phyloP scores from a whole-genome alignment of 2,329 filamentous ascomycete genomes.

The Biscogniauxia marginata region DNA sequence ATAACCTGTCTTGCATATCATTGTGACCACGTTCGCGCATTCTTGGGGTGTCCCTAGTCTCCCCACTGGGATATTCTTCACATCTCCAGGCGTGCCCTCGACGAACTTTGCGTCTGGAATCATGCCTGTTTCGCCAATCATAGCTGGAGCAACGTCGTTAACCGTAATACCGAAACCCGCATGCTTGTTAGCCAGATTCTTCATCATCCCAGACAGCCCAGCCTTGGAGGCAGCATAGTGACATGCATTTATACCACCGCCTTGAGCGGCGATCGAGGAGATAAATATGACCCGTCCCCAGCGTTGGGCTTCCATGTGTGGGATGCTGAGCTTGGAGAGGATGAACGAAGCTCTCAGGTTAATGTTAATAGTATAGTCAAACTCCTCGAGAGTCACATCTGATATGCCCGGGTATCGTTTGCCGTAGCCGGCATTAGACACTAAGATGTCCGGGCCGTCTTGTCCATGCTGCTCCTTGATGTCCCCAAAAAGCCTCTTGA shows the following conservation, averaged over 20 bases:
- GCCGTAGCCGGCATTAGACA: slow-evolving; percentile 66
- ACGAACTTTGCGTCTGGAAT: slow-evolving; percentile 54
- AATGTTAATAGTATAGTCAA: slow-evolving; percentile 60
- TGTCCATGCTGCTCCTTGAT: slow-evolving; percentile 52
- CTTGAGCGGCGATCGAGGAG: slow-evolving; percentile 61
- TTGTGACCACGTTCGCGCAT: slow-evolving; percentile 59
- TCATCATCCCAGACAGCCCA: slow-evolving; percentile 64
- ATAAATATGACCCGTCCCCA: slow-evolving; percentile 67
- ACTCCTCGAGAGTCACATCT: slow-evolving; percentile 63
- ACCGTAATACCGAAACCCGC: slow-evolving; percentile 62
- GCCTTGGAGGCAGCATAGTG: slow-evolving; percentile 61
- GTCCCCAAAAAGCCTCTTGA: slow-evolving; percentile 53
- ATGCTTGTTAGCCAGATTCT: slow-evolving; percentile 58
- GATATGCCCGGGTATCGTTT: slow-evolving; percentile 55
- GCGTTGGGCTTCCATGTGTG: slow-evolving; percentile 56
- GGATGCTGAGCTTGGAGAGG: slow-evolving; percentile 58
- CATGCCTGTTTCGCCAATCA: slow-evolving; percentile 66
- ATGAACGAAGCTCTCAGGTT: slow-evolving; percentile 64
- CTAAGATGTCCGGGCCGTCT: slow-evolving; percentile 57
- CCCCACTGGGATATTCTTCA: slow-evolving; percentile 58
- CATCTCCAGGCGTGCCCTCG: slow-evolving; percentile 55
- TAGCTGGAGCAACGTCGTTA: slow-evolving; percentile 67
- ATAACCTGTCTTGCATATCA: slow-evolving; percentile 61
- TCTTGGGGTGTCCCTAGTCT: slow-evolving; percentile 58
- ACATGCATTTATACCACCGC: slow-evolving; percentile 63